Conservation (phyloP, 306 rosid genomes). For the Malus domestica region DNA sequence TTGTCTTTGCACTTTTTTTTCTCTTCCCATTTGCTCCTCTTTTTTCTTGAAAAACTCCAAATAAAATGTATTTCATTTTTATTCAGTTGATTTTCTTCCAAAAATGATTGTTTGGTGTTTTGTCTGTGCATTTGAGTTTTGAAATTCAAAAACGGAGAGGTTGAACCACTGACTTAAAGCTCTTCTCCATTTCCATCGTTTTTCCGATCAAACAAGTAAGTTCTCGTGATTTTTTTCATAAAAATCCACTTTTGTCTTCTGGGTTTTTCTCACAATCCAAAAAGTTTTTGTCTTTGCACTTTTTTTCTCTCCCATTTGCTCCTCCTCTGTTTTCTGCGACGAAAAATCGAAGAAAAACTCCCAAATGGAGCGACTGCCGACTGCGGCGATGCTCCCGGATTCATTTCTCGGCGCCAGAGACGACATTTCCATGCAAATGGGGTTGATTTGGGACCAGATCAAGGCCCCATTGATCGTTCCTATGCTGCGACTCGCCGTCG, state of each 20-base stretch:
- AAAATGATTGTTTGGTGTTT: no score
- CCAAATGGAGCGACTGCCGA: slow-evolving; percentile 54
- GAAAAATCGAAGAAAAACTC: neutral
- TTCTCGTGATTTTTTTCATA: slow-evolving; percentile 13
- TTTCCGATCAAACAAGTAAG: slow-evolving; percentile 29
- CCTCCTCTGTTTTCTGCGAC: slow-evolving; percentile 1
- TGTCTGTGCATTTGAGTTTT: no score
- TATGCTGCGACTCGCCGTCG: slow-evolving; percentile 38
- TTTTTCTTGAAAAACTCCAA: no score
- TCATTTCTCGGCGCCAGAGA: slow-evolving; percentile 39
- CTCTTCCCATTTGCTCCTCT: neutral
- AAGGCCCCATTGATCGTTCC: slow-evolving; percentile 70
- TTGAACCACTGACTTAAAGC: slow-evolving; percentile 27
- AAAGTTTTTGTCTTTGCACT: neutral
- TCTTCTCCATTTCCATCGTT: slow-evolving; percentile 24
- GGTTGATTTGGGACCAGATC: slow-evolving; percentile 44
- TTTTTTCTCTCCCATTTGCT: neutral
- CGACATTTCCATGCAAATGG: slow-evolving; percentile 41
- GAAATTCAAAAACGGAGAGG: no score
- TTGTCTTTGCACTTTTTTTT: neutral
- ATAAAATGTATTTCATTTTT: no score
- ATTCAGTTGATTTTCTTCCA: no score
- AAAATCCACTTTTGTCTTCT: slow-evolving; percentile 10
- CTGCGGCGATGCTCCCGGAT: slow-evolving; percentile 36
- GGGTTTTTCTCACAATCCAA: neutral